These are phyloP conservation scores for Flaveria trinervia DNA, from an alignment of 129 eudicot genomes.

Conservation along the genomic window DNA sequence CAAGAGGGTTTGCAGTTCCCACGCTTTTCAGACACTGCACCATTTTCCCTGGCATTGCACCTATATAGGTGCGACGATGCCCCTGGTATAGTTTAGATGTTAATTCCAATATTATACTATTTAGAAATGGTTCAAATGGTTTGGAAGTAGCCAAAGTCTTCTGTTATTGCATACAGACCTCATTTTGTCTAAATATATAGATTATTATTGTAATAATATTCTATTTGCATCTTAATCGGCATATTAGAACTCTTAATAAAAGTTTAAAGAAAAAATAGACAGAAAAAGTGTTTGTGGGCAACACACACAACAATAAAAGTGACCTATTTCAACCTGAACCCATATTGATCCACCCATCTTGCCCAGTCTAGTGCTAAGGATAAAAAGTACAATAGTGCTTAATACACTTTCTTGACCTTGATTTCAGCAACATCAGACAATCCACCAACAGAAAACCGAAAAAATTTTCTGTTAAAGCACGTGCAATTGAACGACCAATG, in stretches of 20 bases:
- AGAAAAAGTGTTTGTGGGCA: not conserved
- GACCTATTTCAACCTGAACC: not conserved
- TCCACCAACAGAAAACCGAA: slow-evolving; percentile 98
- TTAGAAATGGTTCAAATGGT: not conserved
- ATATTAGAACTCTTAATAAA: not conserved
- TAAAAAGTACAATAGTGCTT: not conserved
- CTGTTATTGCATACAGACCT: not conserved
- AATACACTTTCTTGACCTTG: slow-evolving; percentile 49
- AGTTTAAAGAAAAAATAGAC: not conserved
- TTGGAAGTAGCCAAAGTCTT: not conserved
- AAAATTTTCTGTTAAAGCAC: slow-evolving; percentile 91
- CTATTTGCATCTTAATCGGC: slow-evolving; percentile 1
- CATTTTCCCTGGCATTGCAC: slow-evolving; percentile 99
- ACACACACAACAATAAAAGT: not conserved
- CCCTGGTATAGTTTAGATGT: slow-evolving; percentile 54
- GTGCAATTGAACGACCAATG: slow-evolving; percentile 98
- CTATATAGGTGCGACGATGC: slow-evolving; percentile 95
- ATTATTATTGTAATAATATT: not conserved
- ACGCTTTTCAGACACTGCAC: slow-evolving; percentile 96
- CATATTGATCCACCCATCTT: not conserved
- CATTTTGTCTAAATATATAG: not conserved
- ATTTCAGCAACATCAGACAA: slow-evolving; percentile 99
- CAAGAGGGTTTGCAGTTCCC: slow-evolving; percentile 98
- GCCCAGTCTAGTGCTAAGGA: not conserved
- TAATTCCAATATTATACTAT: slow-evolving; percentile 1